Evolutionary conservation across 163 green algal species (phyloP).

Genomic region (Scenedesmus sp.): DNA sequence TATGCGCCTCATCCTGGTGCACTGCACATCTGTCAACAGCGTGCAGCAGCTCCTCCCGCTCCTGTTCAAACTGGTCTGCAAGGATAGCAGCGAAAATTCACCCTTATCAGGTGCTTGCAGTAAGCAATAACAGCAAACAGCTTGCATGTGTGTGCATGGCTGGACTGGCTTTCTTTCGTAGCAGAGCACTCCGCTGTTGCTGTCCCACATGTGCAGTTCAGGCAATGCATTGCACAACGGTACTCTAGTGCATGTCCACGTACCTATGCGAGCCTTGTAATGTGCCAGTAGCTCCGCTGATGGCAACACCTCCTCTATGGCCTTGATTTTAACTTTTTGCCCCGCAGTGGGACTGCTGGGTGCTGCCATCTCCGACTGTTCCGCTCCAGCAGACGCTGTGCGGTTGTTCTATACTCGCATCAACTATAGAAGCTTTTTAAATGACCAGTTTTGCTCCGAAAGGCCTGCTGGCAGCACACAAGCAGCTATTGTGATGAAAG

Average conservation of each 20-base stretch:
- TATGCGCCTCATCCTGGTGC: constrained; percentile 66
- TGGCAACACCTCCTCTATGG: constrained; percentile 54
- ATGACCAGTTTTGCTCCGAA: too few species aligned
- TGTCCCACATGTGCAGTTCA: neutral
- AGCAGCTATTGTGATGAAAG: too few species aligned
- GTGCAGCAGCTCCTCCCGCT: constrained; percentile 79
- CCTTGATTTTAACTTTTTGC: constrained; percentile 19
- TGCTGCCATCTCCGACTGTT: neutral
- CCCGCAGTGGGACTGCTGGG: neutral
- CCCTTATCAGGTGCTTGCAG: neutral
- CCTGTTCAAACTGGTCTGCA: constrained; percentile 80
- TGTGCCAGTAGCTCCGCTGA: constrained; percentile 61
- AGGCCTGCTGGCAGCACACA: too few species aligned
- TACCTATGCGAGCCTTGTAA: constrained; percentile 68
- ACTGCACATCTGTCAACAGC: constrained; percentile 72
- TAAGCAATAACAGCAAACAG: neutral
- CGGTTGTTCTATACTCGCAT: too few species aligned
- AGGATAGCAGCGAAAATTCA: neutral
- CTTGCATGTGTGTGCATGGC: neutral
- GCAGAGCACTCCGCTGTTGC: neutral
- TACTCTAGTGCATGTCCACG: neutral
- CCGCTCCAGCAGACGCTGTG: too few species aligned
- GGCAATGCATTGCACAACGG: neutral
- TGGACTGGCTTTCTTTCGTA: neutral
- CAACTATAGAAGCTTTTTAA: too few species aligned